A percentile compares a stretch with the other conserved stretches of the same genome.
Evolutionary conservation across 2,329 filamentous ascomycete genomes (phyloP).

Genomic region (Claviceps pusilla): DNA sequence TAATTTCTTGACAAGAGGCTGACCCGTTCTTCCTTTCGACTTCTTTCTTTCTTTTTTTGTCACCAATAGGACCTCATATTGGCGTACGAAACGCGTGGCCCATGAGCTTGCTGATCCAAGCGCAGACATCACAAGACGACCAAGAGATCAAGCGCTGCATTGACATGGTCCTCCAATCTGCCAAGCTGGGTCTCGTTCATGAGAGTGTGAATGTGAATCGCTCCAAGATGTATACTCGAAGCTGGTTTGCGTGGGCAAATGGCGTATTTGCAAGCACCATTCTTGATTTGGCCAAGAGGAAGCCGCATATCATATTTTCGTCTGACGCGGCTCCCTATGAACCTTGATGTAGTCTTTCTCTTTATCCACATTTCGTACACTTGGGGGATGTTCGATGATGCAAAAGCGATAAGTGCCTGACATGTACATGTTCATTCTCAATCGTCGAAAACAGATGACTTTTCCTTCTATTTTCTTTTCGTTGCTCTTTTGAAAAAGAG

Average conservation of each 20-base stretch:
- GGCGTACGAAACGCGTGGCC: slow-evolving; percentile 90
- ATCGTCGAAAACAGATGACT: too few species aligned
- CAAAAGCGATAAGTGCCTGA: not conserved
- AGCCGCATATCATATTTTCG: slow-evolving; percentile 75
- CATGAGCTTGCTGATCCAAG: slow-evolving; percentile 85
- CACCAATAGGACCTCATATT: slow-evolving; percentile 44
- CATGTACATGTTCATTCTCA: too few species aligned
- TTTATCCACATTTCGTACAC: not conserved
- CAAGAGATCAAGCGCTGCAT: slow-evolving; percentile 65
- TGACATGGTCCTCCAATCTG: slow-evolving; percentile 58
- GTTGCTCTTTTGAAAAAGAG: too few species aligned
- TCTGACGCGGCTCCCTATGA: slow-evolving; percentile 44
- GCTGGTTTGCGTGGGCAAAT: slow-evolving; percentile 98
- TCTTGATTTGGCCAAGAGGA: slow-evolving; percentile 72
- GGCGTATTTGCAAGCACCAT: slow-evolving; percentile 90
- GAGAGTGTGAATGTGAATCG: slow-evolving; percentile 78
- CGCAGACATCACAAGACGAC: slow-evolving; percentile 74
- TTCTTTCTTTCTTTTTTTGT: not conserved
- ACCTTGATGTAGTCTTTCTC: slow-evolving; percentile 17
- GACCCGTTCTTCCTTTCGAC: not conserved
- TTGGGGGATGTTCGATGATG: not conserved
- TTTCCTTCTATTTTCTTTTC: too few species aligned
- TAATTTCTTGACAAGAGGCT: slow-evolving; percentile 1
- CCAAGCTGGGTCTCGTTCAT: slow-evolving; percentile 67
- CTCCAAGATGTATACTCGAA: slow-evolving; percentile 56